Evolutionary conservation across 2,329 filamentous ascomycete species (phyloP), one percentile per base, ranked within the genome.

Genomic region (Cytospora schulzeri): DNA sequence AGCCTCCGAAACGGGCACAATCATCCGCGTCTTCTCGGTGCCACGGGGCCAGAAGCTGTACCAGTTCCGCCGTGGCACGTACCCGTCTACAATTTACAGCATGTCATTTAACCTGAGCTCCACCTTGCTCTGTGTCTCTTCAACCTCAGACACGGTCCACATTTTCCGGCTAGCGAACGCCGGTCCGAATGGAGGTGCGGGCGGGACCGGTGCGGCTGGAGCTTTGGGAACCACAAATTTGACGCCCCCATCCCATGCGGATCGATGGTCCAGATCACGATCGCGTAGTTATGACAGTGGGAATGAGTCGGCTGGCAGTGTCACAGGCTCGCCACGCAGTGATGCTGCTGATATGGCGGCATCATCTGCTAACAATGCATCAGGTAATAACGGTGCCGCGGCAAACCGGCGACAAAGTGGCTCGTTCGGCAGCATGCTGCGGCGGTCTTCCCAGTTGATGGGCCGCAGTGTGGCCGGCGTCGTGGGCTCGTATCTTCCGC

Each of bases 101-200:
- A 97, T 99, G 93, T 96, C 93, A 1, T 99, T 99, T 79, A 99
- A 99, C 76, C 88, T 93, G 57, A 93, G 91, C 65, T 96, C 93
- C 2, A 97, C 93, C 1, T 82, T 99, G 14, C 85, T 99, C 41
- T 97, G 93, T 73, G 93, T 99, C 50, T 98, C 95, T 6, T 98
- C 94, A 3, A 93, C 93, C 1, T 96, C 93, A 0, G 95, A 99
- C 73, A 99, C 95, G 0, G 90, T 99, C 12, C 95, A 99, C 75
- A 93, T 99, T 59, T 99, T 99, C 80, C 92, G 93, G 62, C 83
- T 99, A 1, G 58, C 57, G 12, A 61, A 52, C n/a, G 19, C 24
- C 81, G 81, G 60, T 81, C 77, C 60, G 81, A 85, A 54, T 76
- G 78, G 68, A 76, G 4, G 72, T 74, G 24, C 72, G 75, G 12